A percentile compares a stretch with the other conserved stretches of the same genome.
Conservation (phyloP, 495 filamentous ascomycete genomes). For the Terfezia boudieri region DNA sequence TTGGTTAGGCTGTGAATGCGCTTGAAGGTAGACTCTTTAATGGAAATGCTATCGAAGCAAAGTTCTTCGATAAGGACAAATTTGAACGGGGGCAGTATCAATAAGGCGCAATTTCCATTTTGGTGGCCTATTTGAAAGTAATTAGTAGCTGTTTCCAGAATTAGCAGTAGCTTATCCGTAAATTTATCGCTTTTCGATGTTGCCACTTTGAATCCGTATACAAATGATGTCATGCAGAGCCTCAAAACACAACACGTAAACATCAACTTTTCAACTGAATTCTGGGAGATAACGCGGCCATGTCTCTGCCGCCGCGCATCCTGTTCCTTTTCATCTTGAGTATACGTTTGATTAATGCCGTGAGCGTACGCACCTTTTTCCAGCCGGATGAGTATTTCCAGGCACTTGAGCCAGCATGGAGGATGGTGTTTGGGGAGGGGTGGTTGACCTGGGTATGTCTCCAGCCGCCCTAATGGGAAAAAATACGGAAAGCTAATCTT, state of each 20-base stretch:
- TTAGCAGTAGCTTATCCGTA: too few species aligned
- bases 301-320: background rate
- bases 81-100: conserved; percentile 55
- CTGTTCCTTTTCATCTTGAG: conserved; percentile 43
- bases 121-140: background rate
- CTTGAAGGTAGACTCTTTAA: conserved; percentile 68
- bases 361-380: conserved; percentile 79
- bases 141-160: too few species aligned
- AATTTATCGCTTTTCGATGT: too few species aligned
- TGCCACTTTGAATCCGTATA: too few species aligned
- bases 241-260: too few species aligned
- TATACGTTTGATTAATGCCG: conserved; percentile 67
- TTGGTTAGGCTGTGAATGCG: conserved; percentile 56
- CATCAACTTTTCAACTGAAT: too few species aligned
- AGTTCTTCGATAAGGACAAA: conserved; percentile 56
- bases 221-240: too few species aligned
- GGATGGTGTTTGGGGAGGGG: conserved; percentile 68
- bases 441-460: conserved; percentile 86
- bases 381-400: conserved; percentile 99
- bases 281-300: too few species aligned
- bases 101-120: conserved; percentile 4
- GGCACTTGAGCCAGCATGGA: conserved; percentile 86
- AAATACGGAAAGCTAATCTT: background rate
- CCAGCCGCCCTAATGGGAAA: background rate
- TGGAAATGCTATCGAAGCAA: conserved; percentile 55